Percentiles rank a stretch among this genome's conserved stretches.
These are phyloP conservation scores for Leccinellum luteum DNA, from an alignment of 768 basidiomycete genomes.

Conservation along the genomic window DNA sequence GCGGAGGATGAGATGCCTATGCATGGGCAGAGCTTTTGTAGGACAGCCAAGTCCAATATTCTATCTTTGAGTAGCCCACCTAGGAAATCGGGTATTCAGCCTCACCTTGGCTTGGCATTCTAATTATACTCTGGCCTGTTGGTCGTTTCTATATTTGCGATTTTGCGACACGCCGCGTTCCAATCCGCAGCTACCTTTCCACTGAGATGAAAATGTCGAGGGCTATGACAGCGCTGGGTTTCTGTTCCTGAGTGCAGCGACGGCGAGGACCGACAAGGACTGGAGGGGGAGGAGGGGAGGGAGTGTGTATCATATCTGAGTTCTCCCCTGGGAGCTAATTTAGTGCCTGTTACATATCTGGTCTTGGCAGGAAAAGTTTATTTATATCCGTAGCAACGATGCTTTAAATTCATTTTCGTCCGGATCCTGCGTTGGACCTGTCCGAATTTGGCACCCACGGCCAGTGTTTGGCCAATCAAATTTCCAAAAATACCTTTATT, in stretches of 20 bases:
- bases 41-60: constrained; percentile 43
- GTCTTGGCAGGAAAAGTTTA: constrained; percentile 31
- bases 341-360: constrained; percentile 31
- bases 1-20: constrained; percentile 13
- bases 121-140: constrained; percentile 34
- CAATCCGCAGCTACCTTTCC: neutral
- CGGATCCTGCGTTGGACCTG: constrained; percentile 14
- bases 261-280: neutral
- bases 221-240: neutral
- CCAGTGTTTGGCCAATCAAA: constrained; percentile 24
- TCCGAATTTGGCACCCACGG: constrained; percentile 12
- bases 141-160: constrained; percentile 21
- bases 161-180: constrained; percentile 5
- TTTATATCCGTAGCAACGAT: constrained; percentile 27
- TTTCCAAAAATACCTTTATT: constrained; percentile 16
- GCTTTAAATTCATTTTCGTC: constrained; percentile 17
- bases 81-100: constrained; percentile 31
- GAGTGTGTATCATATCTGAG: neutral
- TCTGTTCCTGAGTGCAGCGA: neutral
- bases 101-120: constrained; percentile 44
- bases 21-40: constrained; percentile 37
- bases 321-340: constrained; percentile 19
- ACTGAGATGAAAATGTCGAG: neutral
- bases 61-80: constrained; percentile 45
- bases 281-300: neutral